Conservation (phyloP, 176 grass and related monocot species). For the Oryza punctata region DNA sequence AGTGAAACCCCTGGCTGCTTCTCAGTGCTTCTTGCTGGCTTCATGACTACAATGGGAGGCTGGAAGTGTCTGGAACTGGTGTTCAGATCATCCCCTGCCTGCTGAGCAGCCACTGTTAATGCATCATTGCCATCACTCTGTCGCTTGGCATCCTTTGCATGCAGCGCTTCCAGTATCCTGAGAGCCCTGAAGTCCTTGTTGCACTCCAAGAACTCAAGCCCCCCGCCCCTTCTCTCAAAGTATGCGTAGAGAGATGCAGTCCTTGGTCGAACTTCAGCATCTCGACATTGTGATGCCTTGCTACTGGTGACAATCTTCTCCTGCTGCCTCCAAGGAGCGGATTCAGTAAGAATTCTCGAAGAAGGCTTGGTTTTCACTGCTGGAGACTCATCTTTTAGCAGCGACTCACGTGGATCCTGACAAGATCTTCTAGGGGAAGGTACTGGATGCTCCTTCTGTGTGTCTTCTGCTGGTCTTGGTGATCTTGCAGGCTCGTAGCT, state of each 20-base stretch:
- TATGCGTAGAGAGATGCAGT: slow-evolving; percentile 47
- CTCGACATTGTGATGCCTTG: slow-evolving; percentile 46
- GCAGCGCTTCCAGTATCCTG: slow-evolving; percentile 56
- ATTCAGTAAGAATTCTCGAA: slow-evolving; percentile 58
- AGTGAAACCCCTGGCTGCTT: slow-evolving; percentile 42
- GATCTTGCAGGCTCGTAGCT: slow-evolving; percentile 45
- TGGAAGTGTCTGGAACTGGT: slow-evolving; percentile 56
- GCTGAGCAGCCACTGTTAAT: slow-evolving; percentile 23
- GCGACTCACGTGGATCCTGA: slow-evolving; percentile 30
- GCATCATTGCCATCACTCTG: slow-evolving; percentile 24
- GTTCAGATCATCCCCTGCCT: slow-evolving; percentile 14
- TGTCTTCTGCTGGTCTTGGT: slow-evolving; percentile 24
- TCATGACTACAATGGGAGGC: slow-evolving; percentile 86
- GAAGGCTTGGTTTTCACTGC: slow-evolving; percentile 59
- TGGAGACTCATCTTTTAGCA: slow-evolving; percentile 42
- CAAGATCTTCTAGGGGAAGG: slow-evolving; percentile 44
- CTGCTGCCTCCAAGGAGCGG: slow-evolving; percentile 77
- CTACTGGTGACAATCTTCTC: slow-evolving; percentile 47
- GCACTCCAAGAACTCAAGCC: slow-evolving; percentile 53
- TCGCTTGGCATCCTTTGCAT: slow-evolving; percentile 49
- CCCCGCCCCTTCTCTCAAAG: slow-evolving; percentile 66
- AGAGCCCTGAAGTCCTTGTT: slow-evolving; percentile 77
- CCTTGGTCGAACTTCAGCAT: slow-evolving; percentile 49
- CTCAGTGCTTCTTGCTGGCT: slow-evolving; percentile 57
- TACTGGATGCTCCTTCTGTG: slow-evolving; percentile 34